phyloP scores from a whole-genome alignment of 139 green algal species.

The Haematococcus lacustris region DNA sequence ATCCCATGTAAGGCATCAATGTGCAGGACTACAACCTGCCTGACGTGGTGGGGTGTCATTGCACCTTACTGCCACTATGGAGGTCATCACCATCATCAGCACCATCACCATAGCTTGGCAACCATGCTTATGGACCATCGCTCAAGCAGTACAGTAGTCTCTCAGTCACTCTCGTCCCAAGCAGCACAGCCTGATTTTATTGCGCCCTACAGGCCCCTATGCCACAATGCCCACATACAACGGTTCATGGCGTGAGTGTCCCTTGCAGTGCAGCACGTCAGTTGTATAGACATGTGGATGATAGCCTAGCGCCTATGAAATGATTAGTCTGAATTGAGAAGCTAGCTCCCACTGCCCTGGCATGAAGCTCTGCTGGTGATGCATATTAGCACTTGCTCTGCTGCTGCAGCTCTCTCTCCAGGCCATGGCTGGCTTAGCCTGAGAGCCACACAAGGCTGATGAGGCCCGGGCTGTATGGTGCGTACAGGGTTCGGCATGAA shows the following conservation, averaged over 20 bases:
- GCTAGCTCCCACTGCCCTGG: too few relatives aligned
- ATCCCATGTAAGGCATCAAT: constrained; percentile 62
- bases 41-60: background rate
- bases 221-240: too few relatives aligned
- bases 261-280: too few relatives aligned
- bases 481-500: constrained; percentile 79
- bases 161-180: background rate
- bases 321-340: background rate
- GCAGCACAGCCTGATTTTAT: too few relatives aligned
- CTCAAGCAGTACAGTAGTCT: background rate
- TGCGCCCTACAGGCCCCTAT: too few relatives aligned
- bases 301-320: background rate
- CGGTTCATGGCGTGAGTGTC: too few relatives aligned
- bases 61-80: background rate
- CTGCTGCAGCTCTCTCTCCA: background rate
- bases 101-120: background rate
- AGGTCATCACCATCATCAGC: background rate
- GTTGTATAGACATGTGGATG: too few relatives aligned
- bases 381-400: background rate
- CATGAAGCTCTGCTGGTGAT: background rate
- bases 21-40: background rate
- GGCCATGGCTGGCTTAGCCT: background rate
- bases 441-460: too few relatives aligned
- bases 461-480: background rate
- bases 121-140: background rate